These are phyloP conservation scores for Ascocoryne sarcoides DNA, from an alignment of 2,329 filamentous ascomycete species.

Conservation along the genomic window DNA sequence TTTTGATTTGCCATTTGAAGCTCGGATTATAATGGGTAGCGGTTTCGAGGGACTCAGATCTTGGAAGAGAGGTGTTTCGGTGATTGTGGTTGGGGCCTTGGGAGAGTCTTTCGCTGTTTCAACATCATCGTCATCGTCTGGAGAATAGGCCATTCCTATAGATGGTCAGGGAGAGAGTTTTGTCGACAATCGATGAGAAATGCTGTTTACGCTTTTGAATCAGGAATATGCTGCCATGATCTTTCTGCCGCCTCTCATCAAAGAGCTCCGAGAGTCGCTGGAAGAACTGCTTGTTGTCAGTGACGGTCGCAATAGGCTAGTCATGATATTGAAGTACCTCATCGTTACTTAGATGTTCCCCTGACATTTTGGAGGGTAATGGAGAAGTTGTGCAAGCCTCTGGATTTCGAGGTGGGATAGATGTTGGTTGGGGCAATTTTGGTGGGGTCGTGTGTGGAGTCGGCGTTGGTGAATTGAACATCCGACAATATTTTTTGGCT, in stretches of 20 bases:
- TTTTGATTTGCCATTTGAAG: constrained; percentile 66
- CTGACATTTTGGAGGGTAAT: constrained; percentile 34
- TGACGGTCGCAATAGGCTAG: too few species aligned
- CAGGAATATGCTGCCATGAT: constrained; percentile 66
- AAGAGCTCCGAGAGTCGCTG: constrained; percentile 59
- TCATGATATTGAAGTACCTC: constrained; percentile 36
- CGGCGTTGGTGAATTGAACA: constrained; percentile 4
- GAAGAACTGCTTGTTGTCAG: constrained; percentile 55
- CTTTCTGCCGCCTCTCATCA: constrained; percentile 53
- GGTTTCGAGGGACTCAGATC: constrained; percentile 51
- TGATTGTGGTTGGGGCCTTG: background rate
- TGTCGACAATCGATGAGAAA: background rate
- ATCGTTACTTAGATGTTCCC: constrained; percentile 49
- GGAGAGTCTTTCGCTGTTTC: too few species aligned
- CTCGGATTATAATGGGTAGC: constrained; percentile 70
- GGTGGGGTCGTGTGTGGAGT: constrained; percentile 9
- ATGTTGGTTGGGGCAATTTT: constrained; percentile 7
- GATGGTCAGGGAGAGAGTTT: background rate
- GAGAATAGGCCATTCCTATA: background rate
- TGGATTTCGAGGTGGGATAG: too few species aligned
- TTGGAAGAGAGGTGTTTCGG: constrained; percentile 40
- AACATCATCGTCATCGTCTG: too few species aligned
- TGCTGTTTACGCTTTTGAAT: constrained; percentile 65
- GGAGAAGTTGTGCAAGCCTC: too few species aligned
- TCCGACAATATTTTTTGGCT: constrained; percentile 7